Evolutionary conservation across 768 basidiomycete species (phyloP).

Genomic region (Russula emetica): DNA sequence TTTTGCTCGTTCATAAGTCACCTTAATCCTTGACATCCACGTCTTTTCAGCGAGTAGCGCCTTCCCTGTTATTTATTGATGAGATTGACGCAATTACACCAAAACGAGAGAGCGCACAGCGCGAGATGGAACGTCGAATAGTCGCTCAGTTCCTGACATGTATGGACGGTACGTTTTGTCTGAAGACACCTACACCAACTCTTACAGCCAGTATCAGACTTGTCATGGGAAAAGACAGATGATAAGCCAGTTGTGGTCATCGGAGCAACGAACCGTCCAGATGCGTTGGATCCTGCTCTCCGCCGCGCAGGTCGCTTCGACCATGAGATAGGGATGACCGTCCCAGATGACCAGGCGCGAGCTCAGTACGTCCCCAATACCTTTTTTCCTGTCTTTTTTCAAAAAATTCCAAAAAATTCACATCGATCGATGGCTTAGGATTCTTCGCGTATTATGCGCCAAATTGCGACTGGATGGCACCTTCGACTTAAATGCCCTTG

Average conservation of each 20-base stretch:
- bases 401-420: background rate
- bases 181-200: background rate
- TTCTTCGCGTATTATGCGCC: slow-evolving; percentile 77
- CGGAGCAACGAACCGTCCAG: slow-evolving; percentile 94
- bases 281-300: slow-evolving; percentile 89
- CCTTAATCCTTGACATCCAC: background rate
- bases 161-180: slow-evolving; percentile 76
- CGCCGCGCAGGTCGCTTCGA: slow-evolving; percentile 94
- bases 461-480: slow-evolving; percentile 83
- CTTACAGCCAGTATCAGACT: slow-evolving; percentile 46
- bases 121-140: slow-evolving; percentile 97
- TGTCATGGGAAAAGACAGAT: slow-evolving; percentile 93
- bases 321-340: slow-evolving; percentile 96
- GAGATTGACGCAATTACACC: slow-evolving; percentile 98
- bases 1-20: background rate
- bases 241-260: slow-evolving; percentile 92
- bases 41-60: slow-evolving; percentile 66
- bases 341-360: slow-evolving; percentile 87
- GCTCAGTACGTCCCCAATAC: slow-evolving; percentile 59
- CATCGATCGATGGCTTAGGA: slow-evolving; percentile 44
- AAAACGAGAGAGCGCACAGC: slow-evolving; percentile 94
- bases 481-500: slow-evolving; percentile 80
- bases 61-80: slow-evolving; percentile 93
- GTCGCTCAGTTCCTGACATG: slow-evolving; percentile 97
- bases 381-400: background rate